These are phyloP conservation scores for Macroventuria anomochaeta DNA, from an alignment of 2,329 filamentous ascomycete species.

Conservation along the genomic window DNA sequence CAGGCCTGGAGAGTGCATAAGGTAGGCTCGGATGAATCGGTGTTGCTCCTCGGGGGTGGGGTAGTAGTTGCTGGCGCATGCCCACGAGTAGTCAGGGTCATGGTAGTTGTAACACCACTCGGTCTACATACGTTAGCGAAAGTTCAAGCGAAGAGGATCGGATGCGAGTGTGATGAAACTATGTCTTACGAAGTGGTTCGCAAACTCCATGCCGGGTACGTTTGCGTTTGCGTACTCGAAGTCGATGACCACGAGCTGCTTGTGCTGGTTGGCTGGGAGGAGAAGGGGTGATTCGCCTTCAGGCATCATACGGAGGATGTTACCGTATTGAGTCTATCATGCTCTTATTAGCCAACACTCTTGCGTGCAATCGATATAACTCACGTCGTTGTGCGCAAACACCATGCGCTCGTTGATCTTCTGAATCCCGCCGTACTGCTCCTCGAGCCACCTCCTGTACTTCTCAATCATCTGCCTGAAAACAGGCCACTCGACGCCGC, in stretches of 20 bases:
- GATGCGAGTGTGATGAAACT: constrained; percentile 9
- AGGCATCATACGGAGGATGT: constrained; percentile 82
- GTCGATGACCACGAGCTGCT: constrained; percentile 95
- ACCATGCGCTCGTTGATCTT: constrained; percentile 77
- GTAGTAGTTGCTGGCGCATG: constrained; percentile 73
- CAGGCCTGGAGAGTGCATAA: constrained; percentile 78
- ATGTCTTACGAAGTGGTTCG: constrained; percentile 83
- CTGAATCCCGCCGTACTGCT: constrained; percentile 70
- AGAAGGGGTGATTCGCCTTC: constrained; percentile 80
- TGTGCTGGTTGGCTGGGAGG: constrained; percentile 90
- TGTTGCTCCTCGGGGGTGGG: constrained; percentile 81
- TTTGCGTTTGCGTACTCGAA: constrained; percentile 97
- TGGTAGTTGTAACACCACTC: constrained; percentile 99
- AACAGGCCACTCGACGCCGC: constrained; percentile 79
- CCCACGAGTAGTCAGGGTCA: constrained; percentile 68
- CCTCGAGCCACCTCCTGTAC: constrained; percentile 77
- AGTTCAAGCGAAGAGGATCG: neutral
- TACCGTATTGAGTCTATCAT: constrained; percentile 91
- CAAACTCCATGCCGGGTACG: constrained; percentile 84
- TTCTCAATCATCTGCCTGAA: constrained; percentile 78
- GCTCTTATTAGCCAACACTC: constrained; percentile 16
- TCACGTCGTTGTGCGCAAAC: constrained; percentile 97
- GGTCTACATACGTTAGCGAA: constrained; percentile 54
- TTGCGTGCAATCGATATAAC: constrained; percentile 41
- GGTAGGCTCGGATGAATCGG: constrained; percentile 84